Percentiles rank a stretch among this genome's conserved stretches.
Conservation (phyloP, 441 rosid species). For the Gossypium lobatum region DNA sequence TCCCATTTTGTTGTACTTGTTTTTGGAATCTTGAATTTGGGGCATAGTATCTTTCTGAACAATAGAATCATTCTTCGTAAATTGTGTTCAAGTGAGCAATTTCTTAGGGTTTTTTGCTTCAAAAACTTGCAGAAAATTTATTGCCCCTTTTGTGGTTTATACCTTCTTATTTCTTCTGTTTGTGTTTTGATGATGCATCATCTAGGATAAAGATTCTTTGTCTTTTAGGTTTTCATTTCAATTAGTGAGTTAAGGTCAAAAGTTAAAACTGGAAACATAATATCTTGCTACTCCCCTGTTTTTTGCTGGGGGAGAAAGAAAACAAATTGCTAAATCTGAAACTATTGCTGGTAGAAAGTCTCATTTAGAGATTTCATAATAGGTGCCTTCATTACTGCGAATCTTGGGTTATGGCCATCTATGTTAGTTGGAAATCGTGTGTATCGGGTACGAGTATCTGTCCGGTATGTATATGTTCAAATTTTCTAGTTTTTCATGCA, state of each 20-base stretch:
- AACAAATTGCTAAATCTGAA: not conserved
- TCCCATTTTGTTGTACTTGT: not conserved
- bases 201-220: not conserved
- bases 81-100: not conserved
- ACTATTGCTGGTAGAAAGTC: not conserved
- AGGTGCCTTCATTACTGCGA: not conserved
- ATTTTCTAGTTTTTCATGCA: not conserved
- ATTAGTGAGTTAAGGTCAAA: not conserved
- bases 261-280: not conserved
- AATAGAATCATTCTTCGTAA: not conserved
- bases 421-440: not conserved
- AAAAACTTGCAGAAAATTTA: not conserved
- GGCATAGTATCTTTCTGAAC: not conserved
- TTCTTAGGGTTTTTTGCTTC: not conserved
- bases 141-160: not conserved
- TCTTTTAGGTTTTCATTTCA: not conserved
- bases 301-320: not conserved
- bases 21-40: slow-evolving; percentile 1
- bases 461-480: not conserved
- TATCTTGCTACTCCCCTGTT: not conserved
- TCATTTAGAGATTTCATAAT: not conserved
- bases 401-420: not conserved
- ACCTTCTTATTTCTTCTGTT: not conserved
- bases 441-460: not conserved
- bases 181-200: not conserved